Evolutionary conservation across 129 eudicot genomes (phyloP).

Genomic region (Dittrichia graveolens): DNA sequence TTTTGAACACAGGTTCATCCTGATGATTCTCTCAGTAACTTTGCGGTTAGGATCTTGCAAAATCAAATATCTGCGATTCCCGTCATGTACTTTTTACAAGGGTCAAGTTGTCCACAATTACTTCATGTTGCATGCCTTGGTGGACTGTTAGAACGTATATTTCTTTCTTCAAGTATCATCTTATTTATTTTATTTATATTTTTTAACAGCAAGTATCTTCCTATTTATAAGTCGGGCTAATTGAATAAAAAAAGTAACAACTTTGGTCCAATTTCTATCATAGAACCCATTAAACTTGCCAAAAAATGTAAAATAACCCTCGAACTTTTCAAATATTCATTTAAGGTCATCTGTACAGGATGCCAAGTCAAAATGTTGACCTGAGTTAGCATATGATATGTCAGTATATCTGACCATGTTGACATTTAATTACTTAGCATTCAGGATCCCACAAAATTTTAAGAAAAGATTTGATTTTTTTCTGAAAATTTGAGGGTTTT

Average conservation of each 20-base stretch:
- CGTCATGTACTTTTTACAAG: conserved; percentile 43
- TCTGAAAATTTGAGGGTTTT: background rate
- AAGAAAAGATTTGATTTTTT: no score
- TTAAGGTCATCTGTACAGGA: background rate
- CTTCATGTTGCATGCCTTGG: conserved; percentile 70
- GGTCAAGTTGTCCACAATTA: conserved; percentile 54
- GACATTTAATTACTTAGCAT: no score
- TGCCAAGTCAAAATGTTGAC: no score
- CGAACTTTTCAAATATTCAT: background rate
- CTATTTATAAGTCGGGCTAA: background rate
- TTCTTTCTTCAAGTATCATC: conserved; percentile 13
- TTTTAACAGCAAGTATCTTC: background rate
- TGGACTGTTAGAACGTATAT: conserved; percentile 60
- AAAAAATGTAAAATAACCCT: background rate
- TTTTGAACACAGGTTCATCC: conserved; percentile 55
- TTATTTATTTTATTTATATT: no score
- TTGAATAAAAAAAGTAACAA: conserved; percentile 6
- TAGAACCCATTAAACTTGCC: background rate
- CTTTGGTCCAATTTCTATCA: background rate
- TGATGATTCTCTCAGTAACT: conserved; percentile 62
- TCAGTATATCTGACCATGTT: no score
- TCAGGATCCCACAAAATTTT: no score
- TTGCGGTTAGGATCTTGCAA: conserved; percentile 54
- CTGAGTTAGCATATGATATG: no score
- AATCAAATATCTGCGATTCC: conserved; percentile 63